Evolutionary conservation across 495 filamentous ascomycete species (phyloP), one percentile per base, ranked within the genome.

Genomic region (Penicillium ucsense): DNA sequence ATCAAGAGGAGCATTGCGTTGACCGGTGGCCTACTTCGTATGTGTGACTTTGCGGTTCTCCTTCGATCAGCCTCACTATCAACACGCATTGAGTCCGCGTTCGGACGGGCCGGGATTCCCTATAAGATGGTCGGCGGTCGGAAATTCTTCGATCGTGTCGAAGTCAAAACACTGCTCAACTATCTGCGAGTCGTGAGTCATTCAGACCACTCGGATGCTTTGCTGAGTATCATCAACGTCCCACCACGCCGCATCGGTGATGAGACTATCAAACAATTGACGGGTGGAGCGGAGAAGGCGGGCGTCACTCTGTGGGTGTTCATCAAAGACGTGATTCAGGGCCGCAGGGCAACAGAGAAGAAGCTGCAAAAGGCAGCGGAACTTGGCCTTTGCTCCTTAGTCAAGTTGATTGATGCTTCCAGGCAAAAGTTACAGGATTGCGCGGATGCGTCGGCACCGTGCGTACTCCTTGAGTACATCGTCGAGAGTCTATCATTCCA

Each of bases 51-150:
- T 52, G 88, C 89, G 0, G 84, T 99, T 12, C 67, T 99, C 8
- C 76, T 99, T 37, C 79, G 94, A 4, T 90, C 89, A 4, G 86
- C 92, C 0, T 73, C 80, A 3, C 70, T 97, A 36, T 97, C 94
- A 0, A 76, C 89, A 29, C 79, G 85, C 32, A 84, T 97, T 39
- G 94, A 99, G 62, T 76, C 79, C 9, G 84, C 83, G 8, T 77
- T 97, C 51, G 89, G 88, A 4, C 89, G 85, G 59, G 80, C 81
- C 6, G 94, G 94, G 1, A 80, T 99, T 31, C 76, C 89, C 0
- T 99, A 99, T 64, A 81, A 81, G 31, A 97, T 97, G 94, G 86
- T 96, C 42, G 94, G 86, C 56, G 94, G 94, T 0, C 77, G 81
- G 32, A 82, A 83, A 46, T 99, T 99, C 65, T 99, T 91, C 56